Evolutionary conservation across 2,329 filamentous ascomycete species (phyloP), one percentile per base, ranked within the genome.

Genomic region (Sporothrix sp.): DNA sequence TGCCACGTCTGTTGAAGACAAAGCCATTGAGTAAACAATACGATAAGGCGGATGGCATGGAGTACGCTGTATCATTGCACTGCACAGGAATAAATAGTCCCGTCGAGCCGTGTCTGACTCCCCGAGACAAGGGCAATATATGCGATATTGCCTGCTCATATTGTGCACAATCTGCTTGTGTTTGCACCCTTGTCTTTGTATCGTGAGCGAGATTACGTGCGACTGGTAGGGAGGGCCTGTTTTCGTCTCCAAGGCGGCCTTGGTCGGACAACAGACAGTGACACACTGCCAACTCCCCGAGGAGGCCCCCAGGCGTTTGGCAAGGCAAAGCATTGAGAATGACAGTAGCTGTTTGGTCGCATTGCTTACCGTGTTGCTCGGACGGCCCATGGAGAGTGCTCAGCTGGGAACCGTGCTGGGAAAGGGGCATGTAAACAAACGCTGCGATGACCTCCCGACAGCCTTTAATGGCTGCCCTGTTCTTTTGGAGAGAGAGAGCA

Each of bases 371-470:
- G n/a, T n/a, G n/a, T n/a, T n/a, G n/a, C n/a, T n/a, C n/a, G n/a
- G n/a, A n/a, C n/a, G n/a, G n/a, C n/a, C n/a, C n/a, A n/a, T n/a
- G n/a, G n/a, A n/a, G n/a, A n/a, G n/a, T n/a, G n/a, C 16, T 21
- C 27, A 43, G 40, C 18, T 44, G 13, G 4, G 18, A 4, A 13
- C 14, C 33, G 18, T 35, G 5, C 14, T n/a, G 10, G 21, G 18
- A 40, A 40, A 40, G 37, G 46, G 46, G 46, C 36, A 33, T 38
- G 46, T 40, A 48, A 48, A 48, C 37, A 39, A 48, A 40, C 28
- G 8, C 3, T 7, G 18, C 14, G 18, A 43, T n/a, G n/a, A n/a
- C n/a, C n/a, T n/a, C n/a, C n/a, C n/a, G n/a, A n/a, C n/a, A n/a
- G n/a, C n/a, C n/a, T n/a, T n/a, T n/a, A n/a, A n/a, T n/a, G 28